Base-by-base conservation (phyloP, 805 yeast species). In the Cyberlindnera americana region DNA sequence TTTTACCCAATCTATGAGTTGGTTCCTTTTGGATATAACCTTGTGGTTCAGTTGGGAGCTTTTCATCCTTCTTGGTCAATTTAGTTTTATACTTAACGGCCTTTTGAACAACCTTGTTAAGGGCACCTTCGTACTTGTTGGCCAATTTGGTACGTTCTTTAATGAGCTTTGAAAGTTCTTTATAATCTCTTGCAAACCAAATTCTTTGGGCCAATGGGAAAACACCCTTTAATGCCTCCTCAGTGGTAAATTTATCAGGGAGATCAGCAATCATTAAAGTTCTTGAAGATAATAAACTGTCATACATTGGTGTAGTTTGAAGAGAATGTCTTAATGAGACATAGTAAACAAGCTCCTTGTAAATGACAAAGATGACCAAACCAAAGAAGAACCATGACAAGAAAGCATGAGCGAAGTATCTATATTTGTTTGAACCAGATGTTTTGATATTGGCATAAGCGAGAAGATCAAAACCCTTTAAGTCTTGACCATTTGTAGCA, bases 1-100 rank as follows among this genome's bases (percentile, higher is more conserved):
- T 77, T 43, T 60, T 57, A 40, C 77, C 77, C 53, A 88, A 72
- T 48, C 77, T 77, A 63, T 87, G 91, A 24, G 86, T 81, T 34
- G 97, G 97, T 52, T 91, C 75, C 68, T 88, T 89, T 63, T 83
- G 72, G 46, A 88, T 77, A 60, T 85, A 88, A 45, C 73, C 81
- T 54, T 79, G 70, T 38, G 67, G 72, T 4, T 83, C 81, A 46
- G 69, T 72, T 16, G 83, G 59, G 16, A 67, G 57, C 11, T 73
- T 70, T 53, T 73, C 67, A 25, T 70, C 67, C 59, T 83, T 81
- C 62, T 83, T 82, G 38, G 68, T 57, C 19, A 75, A 67, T 58
- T 82, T 81, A 33, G 61, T 54, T 54, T 76, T 76, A 44, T 67
- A 57, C 50, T 77, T 77, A 44, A 78, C 72, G 22, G 87, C 73